Evolutionary conservation across 2,329 filamentous ascomycete genomes (phyloP), one percentile per base, ranked within the genome.

Genomic region (Penicillium sp.): DNA sequence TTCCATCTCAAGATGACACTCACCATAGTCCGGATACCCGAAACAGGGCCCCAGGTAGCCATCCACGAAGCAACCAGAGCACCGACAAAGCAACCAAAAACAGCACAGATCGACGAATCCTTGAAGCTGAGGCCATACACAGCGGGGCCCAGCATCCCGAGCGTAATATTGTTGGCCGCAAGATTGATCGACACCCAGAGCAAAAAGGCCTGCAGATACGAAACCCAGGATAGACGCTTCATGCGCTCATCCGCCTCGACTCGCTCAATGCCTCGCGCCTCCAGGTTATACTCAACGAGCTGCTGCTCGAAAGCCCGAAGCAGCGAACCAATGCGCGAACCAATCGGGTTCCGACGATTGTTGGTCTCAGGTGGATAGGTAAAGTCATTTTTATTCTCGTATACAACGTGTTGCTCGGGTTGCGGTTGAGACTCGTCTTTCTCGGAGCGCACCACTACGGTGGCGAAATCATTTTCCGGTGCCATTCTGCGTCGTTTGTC

Each of bases 101-200:
- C 77, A 43, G 78, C 79, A 58, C 80, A 79, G 2, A 85, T 64
- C 6, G 77, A 74, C 40, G 79, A 76, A 60, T 86, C 83, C 13
- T 74, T 58, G 57, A 86, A 86, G 18, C 80, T 79, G 5, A 87
- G 71, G 4, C 75, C 76, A 65, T 81, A 86, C 1, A 84, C 75
- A 2, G 78, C 76, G 1, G 82, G 81, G 0, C 83, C 83, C 16
- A 86, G 74, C 77, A 85, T 83, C 0, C 81, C 83, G n/a, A 86
- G 72, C 0, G 82, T 84, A 40, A 86, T 79, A 57, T 86, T 85
- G 68, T 85, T 84, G 24, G 83, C 80, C 2, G 81, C 80, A 9
- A 85, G 70, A 60, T 86, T 86, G 65, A 85, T 79, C 9, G 79
- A 82, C 54, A 84, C 77, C 83, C 83, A 86, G 44, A 86, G 69